Evolutionary conservation across 352 stramenopile genomes (phyloP).

Genomic region (Aphanomyces cochlioides): DNA sequence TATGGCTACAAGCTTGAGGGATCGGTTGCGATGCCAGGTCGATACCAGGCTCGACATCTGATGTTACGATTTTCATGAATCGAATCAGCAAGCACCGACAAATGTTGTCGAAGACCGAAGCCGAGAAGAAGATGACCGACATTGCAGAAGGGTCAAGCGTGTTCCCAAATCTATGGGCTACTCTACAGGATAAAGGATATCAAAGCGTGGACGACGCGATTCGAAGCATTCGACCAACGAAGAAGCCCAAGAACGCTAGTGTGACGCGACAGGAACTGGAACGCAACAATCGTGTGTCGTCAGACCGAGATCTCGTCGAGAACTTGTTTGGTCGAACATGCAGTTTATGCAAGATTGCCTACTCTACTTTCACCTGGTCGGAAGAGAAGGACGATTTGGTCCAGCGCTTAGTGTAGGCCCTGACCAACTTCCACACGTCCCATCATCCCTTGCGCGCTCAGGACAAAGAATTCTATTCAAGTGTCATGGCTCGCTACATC

Average conservation of each 20-base stretch:
- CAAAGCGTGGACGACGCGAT: too few species aligned
- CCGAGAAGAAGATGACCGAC: background rate
- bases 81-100: background rate
- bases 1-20: background rate
- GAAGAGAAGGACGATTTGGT: background rate
- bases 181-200: too few species aligned
- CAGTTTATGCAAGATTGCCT: background rate
- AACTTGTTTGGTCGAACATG: background rate
- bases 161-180: background rate
- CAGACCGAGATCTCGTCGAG: background rate
- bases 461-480: background rate
- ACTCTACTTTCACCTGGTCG: background rate
- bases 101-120: background rate
- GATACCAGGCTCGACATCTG: background rate
- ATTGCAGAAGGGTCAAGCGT: background rate
- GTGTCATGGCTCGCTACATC: too few species aligned
- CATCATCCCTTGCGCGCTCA: background rate
- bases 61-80: constrained; percentile 4
- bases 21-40: background rate
- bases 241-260: too few species aligned
- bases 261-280: too few species aligned
- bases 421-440: background rate
- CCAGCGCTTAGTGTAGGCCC: background rate
- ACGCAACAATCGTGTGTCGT: too few species aligned
- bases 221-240: too few species aligned